Evolutionary conservation across 2,329 filamentous ascomycete species (phyloP).

Genomic region (Fusarium nisikadoi): DNA sequence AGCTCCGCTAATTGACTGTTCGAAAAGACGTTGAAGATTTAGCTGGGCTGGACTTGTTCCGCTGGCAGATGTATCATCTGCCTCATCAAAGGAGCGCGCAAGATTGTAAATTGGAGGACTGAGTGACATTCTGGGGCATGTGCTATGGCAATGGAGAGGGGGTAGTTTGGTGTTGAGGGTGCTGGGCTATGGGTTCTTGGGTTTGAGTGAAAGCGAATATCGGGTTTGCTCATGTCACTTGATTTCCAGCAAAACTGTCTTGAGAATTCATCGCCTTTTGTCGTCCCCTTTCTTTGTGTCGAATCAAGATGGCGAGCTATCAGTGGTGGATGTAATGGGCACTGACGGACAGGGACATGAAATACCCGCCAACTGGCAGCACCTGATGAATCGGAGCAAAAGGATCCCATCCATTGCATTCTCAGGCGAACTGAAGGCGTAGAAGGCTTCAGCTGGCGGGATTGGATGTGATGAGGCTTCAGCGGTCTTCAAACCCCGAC

Average conservation of each 20-base stretch:
- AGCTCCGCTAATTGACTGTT: slow-evolving; percentile 67
- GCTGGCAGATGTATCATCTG: slow-evolving; percentile 47
- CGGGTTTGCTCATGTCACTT: slow-evolving; percentile 34
- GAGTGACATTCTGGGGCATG: slow-evolving; percentile 46
- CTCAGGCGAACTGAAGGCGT: not conserved
- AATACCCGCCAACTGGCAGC: slow-evolving; percentile 22
- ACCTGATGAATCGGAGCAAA: not conserved
- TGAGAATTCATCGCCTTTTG: not conserved
- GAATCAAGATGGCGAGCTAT: not conserved
- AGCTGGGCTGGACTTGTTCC: slow-evolving; percentile 67
- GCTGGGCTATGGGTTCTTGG: not conserved
- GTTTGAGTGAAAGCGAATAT: not conserved
- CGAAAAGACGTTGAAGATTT: slow-evolving; percentile 70
- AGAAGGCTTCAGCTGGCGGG: not conserved
- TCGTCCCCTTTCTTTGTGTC: not conserved
- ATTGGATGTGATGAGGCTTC: slow-evolving; percentile 2
- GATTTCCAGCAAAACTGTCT: slow-evolving; percentile 17
- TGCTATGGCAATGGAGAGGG: not conserved
- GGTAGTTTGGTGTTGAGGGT: slow-evolving; percentile 17
- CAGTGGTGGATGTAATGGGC: slow-evolving; percentile 6
- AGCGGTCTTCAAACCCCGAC: not conserved
- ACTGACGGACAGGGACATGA: slow-evolving; percentile 28
- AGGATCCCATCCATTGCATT: not conserved
- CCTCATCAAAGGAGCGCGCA: slow-evolving; percentile 40
- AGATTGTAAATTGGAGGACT: slow-evolving; percentile 47